A percentile compares a stretch with the other conserved stretches of the same genome.
These are phyloP conservation scores for Russula dissimulans DNA, from an alignment of 768 basidiomycete genomes.

Conservation along the genomic window DNA sequence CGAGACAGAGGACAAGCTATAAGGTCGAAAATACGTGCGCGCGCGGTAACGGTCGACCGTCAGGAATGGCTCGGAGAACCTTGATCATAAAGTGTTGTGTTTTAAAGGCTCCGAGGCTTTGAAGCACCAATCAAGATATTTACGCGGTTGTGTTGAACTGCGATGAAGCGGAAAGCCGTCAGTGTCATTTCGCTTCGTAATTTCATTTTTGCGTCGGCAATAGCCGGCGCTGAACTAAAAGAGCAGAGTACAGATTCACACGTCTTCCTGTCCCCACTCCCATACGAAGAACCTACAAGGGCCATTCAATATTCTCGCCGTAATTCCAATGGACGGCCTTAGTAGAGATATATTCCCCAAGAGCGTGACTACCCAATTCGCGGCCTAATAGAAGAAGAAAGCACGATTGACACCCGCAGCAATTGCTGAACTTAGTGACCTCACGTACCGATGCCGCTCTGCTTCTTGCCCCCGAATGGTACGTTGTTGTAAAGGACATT, in stretches of 20 bases:
- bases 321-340: constrained; percentile 87
- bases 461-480: constrained; percentile 94
- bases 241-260: neutral
- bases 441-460: constrained; percentile 70
- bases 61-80: too few relatives aligned
- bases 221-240: neutral
- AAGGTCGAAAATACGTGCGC: neutral
- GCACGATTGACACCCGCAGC: neutral
- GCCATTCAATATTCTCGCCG: constrained; percentile 73
- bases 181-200: too few relatives aligned
- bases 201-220: neutral
- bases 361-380: constrained; percentile 77
- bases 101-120: too few relatives aligned
- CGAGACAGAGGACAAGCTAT: neutral
- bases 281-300: constrained; percentile 36
- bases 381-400: constrained; percentile 46
- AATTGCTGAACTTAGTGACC: neutral
- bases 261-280: neutral
- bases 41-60: too few relatives aligned
- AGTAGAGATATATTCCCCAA: constrained; percentile 76
- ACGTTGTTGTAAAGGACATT: constrained; percentile 76
- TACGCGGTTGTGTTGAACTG: too few relatives aligned
- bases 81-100: neutral
- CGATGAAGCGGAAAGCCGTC: too few relatives aligned
- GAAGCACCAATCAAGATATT: too few relatives aligned